Conservation (phyloP, 257 asterid species). For the Solanum microdontum region DNA sequence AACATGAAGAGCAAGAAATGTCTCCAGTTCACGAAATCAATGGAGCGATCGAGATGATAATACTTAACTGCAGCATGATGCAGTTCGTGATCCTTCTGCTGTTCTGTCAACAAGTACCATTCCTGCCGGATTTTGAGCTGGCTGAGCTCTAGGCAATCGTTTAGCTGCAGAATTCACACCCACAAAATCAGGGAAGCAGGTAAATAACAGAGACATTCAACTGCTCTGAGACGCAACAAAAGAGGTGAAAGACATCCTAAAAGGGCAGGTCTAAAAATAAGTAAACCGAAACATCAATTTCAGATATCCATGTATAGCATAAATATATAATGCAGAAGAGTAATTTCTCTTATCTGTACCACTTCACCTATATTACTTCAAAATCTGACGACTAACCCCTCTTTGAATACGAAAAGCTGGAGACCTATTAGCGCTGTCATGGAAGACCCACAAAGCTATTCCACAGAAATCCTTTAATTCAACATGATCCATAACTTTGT, state of each 20-base stretch:
- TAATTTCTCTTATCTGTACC: neutral
- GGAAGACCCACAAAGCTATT: neutral
- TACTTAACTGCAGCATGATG: slow-evolving; percentile 46
- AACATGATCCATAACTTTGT: neutral
- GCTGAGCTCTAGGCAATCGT: slow-evolving; percentile 62
- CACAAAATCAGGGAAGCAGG: neutral
- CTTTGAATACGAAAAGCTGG: neutral
- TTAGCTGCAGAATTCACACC: slow-evolving; percentile 35
- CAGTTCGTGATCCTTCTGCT: slow-evolving; percentile 42
- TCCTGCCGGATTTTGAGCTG: slow-evolving; percentile 60
- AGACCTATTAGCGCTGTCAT: neutral
- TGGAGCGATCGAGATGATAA: neutral
- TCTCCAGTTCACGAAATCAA: neutral
- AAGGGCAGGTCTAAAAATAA: neutral
- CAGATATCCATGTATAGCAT: neutral
- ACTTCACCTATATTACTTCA: neutral
- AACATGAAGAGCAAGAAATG: neutral
- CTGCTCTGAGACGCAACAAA: neutral
- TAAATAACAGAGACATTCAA: neutral
- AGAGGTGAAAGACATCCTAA: neutral
- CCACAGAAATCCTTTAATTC: neutral
- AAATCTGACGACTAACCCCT: neutral
- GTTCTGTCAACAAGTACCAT: slow-evolving; percentile 70
- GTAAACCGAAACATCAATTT: neutral
- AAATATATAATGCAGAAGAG: neutral